Base-by-base conservation (phyloP, 345 rosid genomes). In the Fremontodendron californicum region DNA sequence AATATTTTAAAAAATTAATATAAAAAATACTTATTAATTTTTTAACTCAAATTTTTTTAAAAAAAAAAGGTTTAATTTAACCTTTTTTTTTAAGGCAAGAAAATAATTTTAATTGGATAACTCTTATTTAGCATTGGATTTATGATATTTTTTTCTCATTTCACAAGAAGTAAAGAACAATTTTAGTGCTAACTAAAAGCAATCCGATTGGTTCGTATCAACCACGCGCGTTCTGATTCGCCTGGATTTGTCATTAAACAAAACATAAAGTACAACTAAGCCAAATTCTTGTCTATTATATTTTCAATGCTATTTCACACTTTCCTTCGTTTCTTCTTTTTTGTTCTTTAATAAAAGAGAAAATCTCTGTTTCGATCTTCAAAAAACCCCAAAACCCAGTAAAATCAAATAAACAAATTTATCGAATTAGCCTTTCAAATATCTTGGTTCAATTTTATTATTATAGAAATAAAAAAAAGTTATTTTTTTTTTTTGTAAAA, bases 351-450 rank as follows among this genome's bases (percentile, higher is more conserved):
- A 10, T n/a, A 25, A 11, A 57, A 45, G 48, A 16, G 2, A 64
- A 52, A 25, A 69, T 25, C 55, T 69, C 23, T 46, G 39, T 45
- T 69, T 69, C 51, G 55, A 69, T 69, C 73, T 46, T 69, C 39
- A 60, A 43, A 25, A 0, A 31, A 2, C 57, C 21, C 57, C 57
- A 46, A 69, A 46, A 29, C 73, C 49, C 2, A 62, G 43, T 18
- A 16, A 69, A 25, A 27, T 16, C 57, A 46, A 49, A 27, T 46
- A 15, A 27, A 16, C 39, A 29, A 15, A 46, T 69, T 45, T 19
- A 46, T 69, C 23, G 40, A 69, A 29, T 46, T 46, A 45, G 13
- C 23, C 23, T 46, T 43, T 69, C 15, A 19, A 37, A 19, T 9
- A 64, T 64, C 15, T 69, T 46, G 57, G 73, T 46, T 43, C 12